phyloP scores from a whole-genome alignment of 495 filamentous ascomycete genomes.

The Penicillium roqueforti region DNA sequence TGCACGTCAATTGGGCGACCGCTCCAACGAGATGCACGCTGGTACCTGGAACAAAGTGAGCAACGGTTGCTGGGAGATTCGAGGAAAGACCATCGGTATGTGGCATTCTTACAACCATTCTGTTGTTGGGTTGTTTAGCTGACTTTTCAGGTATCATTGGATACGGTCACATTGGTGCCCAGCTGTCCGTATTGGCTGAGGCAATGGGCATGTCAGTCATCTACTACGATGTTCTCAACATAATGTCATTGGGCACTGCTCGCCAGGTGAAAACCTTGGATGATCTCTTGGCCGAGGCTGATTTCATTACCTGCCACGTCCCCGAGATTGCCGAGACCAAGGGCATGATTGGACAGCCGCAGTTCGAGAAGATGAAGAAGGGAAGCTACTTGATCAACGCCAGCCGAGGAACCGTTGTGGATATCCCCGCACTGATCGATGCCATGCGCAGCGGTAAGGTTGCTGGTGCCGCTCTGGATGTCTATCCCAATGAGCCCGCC shows the following conservation, averaged over 20 bases:
- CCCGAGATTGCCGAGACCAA: conserved; percentile 88
- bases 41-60: conserved; percentile 99
- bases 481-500: conserved; percentile 89
- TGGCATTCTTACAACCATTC: neutral
- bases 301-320: conserved; percentile 93
- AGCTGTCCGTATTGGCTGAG: conserved; percentile 93
- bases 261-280: conserved; percentile 75
- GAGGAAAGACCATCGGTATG: conserved; percentile 90
- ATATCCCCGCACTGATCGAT: conserved; percentile 88
- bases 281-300: conserved; percentile 68
- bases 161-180: conserved; percentile 96
- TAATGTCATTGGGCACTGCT: conserved; percentile 89
- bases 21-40: conserved; percentile 88
- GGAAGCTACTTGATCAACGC: conserved; percentile 96
- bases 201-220: conserved; percentile 97
- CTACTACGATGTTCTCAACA: conserved; percentile 87
- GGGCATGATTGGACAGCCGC: conserved; percentile 73
- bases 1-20: conserved; percentile 88
- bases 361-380: conserved; percentile 84
- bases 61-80: conserved; percentile 93
- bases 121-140: neutral
- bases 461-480: conserved; percentile 92
- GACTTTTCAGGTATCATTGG: conserved; percentile 71
- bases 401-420: conserved; percentile 86
- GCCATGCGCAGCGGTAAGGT: conserved; percentile 84